phyloP scores from a whole-genome alignment of 2,329 filamentous ascomycete species.

The Gaeumannomyces sp. region DNA sequence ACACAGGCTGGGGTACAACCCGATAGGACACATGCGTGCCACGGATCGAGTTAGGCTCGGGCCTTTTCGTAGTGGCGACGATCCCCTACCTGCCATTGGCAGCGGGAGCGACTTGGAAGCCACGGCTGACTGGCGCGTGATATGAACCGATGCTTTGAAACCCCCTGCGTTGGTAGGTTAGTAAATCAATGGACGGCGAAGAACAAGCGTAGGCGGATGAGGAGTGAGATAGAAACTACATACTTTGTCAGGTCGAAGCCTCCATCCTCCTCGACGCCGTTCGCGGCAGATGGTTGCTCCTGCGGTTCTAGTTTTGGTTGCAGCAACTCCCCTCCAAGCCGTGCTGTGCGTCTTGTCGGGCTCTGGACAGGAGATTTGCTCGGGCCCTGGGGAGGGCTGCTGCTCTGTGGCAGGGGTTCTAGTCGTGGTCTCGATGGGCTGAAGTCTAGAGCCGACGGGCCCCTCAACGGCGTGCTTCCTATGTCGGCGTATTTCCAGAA shows the following conservation, averaged over 20 bases:
- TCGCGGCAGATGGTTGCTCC: not conserved
- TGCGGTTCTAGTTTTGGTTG: constrained; percentile 13
- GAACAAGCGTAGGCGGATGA: not conserved
- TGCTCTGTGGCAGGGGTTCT: constrained; percentile 42
- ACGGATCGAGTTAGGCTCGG: not conserved
- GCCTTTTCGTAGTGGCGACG: not conserved
- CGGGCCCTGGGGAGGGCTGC: constrained; percentile 46
- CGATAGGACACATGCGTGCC: not conserved
- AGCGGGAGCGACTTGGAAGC: constrained; percentile 36
- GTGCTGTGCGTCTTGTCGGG: constrained; percentile 32
- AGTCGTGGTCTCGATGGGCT: constrained; percentile 48
- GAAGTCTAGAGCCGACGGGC: constrained; percentile 43
- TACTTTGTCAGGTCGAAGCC: constrained; percentile 56
- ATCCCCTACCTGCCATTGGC: constrained; percentile 25
- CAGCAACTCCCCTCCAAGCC: constrained; percentile 10
- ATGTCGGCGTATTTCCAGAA: constrained; percentile 86
- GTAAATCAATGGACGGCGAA: constrained; percentile 8
- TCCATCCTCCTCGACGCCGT: constrained; percentile 40
- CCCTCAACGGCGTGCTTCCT: constrained; percentile 62
- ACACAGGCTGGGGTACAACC: not conserved
- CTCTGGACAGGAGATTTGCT: constrained; percentile 48
- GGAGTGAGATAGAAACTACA: constrained; percentile 16
- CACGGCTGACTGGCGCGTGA: constrained; percentile 47
- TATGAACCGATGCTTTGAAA: constrained; percentile 61
- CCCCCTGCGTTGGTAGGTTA: constrained; percentile 38